phyloP scores from a whole-genome alignment of 164 flowering plant species.

The Vitis riparia region DNA sequence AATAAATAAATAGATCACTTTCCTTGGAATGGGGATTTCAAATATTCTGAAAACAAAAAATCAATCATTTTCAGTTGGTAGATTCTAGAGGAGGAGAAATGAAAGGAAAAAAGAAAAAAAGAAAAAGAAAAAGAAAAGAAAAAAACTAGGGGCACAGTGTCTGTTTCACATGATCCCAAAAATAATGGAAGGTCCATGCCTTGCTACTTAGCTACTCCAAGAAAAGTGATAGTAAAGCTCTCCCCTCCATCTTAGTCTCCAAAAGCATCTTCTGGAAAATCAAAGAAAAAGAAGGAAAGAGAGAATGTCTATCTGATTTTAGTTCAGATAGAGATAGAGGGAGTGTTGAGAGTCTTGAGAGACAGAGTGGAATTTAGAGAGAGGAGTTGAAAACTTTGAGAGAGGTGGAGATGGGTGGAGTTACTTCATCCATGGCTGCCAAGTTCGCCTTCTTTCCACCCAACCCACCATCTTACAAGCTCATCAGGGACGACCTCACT shows the following conservation, averaged over 20 bases:
- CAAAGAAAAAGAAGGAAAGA: neutral
- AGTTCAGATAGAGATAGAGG: too few relatives aligned
- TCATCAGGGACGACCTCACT: slow-evolving; percentile 38
- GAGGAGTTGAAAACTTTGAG: neutral
- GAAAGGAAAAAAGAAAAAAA: too few relatives aligned
- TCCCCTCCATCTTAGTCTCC: slow-evolving; percentile 6
- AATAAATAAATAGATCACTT: too few relatives aligned
- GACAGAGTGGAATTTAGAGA: neutral
- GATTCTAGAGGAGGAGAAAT: too few relatives aligned
- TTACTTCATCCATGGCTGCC: slow-evolving; percentile 78
- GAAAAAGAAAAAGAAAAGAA: too few relatives aligned
- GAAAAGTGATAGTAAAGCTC: neutral
- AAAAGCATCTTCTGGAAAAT: slow-evolving; percentile 15
- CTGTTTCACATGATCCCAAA: too few relatives aligned
- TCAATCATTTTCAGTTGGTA: too few relatives aligned
- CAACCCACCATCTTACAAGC: slow-evolving; percentile 58
- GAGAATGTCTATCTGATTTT: slow-evolving; percentile 9
- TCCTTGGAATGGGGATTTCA: too few relatives aligned
- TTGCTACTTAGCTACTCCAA: too few relatives aligned
- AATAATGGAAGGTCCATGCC: too few relatives aligned
- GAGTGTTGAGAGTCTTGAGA: neutral
- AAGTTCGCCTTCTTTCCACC: slow-evolving; percentile 71
- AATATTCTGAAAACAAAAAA: too few relatives aligned
- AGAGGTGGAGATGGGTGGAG: slow-evolving; percentile 50
- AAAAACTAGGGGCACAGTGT: too few relatives aligned